Conservation (phyloP, 116 monocot species). For the Phalaenopsis hybrid region DNA sequence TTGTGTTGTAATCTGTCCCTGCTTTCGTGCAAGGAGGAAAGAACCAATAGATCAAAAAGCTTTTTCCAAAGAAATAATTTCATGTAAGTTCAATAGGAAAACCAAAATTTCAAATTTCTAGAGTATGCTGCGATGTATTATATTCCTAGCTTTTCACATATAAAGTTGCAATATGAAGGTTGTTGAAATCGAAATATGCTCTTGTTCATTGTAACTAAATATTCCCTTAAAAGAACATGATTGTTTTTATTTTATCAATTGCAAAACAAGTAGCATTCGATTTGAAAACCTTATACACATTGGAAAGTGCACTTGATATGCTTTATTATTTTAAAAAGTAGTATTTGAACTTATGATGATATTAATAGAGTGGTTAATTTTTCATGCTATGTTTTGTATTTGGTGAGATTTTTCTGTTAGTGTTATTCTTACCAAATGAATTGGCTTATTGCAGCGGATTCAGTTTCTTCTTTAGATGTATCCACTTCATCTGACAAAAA, state of each 20-base stretch:
- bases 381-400: background rate
- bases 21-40: constrained; percentile 30
- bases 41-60: constrained; percentile 20
- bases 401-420: background rate
- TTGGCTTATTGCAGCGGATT: constrained; percentile 28
- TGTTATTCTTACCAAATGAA: constrained; percentile 4
- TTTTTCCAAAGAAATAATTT: constrained; percentile 18
- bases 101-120: background rate
- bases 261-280: background rate
- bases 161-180: background rate
- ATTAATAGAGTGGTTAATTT: background rate
- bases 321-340: background rate
- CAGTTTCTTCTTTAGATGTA: constrained; percentile 19
- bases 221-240: background rate
- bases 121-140: background rate
- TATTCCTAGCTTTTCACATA: background rate
- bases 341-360: background rate
- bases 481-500: constrained; percentile 22
- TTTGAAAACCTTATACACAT: background rate
- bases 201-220: background rate
- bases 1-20: constrained; percentile 26
- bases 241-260: background rate
- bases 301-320: background rate
- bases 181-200: background rate
- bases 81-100: constrained; percentile 17